Evolutionary conservation across 441 rosid species (phyloP).

Genomic region (Jatropha multifida): DNA sequence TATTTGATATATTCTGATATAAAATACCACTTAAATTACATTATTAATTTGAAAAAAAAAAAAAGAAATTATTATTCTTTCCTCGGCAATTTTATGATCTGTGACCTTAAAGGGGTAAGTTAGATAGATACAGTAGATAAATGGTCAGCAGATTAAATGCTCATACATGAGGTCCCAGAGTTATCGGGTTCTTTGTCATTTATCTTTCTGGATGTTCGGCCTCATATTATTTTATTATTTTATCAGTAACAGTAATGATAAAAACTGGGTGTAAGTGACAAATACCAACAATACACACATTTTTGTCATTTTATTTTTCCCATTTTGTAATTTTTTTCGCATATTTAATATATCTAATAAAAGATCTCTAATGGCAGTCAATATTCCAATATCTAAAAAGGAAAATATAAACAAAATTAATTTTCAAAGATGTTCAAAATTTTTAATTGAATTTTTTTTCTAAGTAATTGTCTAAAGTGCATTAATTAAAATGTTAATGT

Average conservation of each 20-base stretch:
- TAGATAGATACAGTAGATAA: neutral
- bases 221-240: neutral
- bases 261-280: neutral
- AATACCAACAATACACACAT: neutral
- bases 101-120: neutral
- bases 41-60: too few species aligned
- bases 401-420: too few species aligned
- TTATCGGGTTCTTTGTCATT: neutral
- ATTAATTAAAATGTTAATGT: neutral
- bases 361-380: too few species aligned
- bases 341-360: too few species aligned
- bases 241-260: neutral
- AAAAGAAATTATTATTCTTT: too few species aligned
- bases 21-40: too few species aligned
- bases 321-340: neutral
- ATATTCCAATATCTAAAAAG: too few species aligned
- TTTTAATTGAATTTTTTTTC: too few species aligned
- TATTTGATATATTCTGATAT: too few species aligned
- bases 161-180: neutral
- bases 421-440: too few species aligned
- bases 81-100: neutral
- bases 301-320: neutral
- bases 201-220: neutral
- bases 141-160: slow-evolving; percentile 5
- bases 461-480: neutral